phyloP scores from a whole-genome alignment of 495 filamentous ascomycete species.

The Xylaria intraflava region DNA sequence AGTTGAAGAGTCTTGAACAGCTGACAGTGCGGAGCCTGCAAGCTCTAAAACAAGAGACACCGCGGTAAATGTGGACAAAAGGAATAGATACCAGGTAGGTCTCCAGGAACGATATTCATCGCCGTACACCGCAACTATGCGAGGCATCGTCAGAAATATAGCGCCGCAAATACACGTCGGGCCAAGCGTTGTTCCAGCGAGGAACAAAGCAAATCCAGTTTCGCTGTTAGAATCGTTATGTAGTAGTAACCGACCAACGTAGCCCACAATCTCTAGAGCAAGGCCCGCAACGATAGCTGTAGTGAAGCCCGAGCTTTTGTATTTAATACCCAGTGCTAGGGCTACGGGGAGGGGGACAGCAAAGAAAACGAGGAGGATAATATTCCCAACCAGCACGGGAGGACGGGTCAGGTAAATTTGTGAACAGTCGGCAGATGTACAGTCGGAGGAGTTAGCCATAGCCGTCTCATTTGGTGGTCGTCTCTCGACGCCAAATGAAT shows the following conservation, averaged over 20 bases:
- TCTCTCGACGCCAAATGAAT: neutral
- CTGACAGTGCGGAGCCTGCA: slow-evolving; percentile 23
- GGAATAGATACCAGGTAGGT: slow-evolving; percentile 25
- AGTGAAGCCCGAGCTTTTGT: slow-evolving; percentile 28
- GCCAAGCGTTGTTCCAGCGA: slow-evolving; percentile 36
- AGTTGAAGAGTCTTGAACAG: slow-evolving; percentile 4
- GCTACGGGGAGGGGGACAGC: slow-evolving; percentile 30
- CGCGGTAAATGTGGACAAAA: slow-evolving; percentile 27
- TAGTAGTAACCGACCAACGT: slow-evolving; percentile 34
- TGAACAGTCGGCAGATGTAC: slow-evolving; percentile 13
- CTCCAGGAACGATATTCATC: slow-evolving; percentile 24
- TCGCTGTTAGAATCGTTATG: slow-evolving; percentile 19
- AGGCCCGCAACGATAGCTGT: slow-evolving; percentile 28
- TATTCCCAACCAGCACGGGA: slow-evolving; percentile 27
- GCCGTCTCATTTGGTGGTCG: slow-evolving; percentile 10
- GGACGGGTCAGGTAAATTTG: slow-evolving; percentile 24
- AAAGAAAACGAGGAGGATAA: slow-evolving; percentile 35
- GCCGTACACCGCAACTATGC: slow-evolving; percentile 35
- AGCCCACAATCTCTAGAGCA: slow-evolving; percentile 34
- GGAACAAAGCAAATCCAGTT: slow-evolving; percentile 27
- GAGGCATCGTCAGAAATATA: slow-evolving; percentile 31
- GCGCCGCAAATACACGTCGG: slow-evolving; percentile 33
- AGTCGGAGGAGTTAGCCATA: slow-evolving; percentile 15
- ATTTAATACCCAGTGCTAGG: slow-evolving; percentile 32
- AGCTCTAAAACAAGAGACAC: slow-evolving; percentile 32